Conservation (phyloP, 139 green algal species). For the Chlamydomonas sp. region DNA sequence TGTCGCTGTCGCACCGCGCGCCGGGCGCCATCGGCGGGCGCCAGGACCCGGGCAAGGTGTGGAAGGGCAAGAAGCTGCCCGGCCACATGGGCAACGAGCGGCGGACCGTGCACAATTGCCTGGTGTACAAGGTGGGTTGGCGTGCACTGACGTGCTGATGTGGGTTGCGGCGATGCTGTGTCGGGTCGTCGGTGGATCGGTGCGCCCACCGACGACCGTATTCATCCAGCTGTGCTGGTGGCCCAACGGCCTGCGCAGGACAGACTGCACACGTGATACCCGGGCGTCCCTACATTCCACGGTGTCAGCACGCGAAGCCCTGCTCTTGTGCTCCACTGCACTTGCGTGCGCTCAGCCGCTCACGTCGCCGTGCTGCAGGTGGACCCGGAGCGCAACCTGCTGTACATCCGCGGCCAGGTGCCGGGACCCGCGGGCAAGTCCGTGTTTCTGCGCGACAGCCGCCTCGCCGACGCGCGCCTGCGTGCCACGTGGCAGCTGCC, state of each 20-base stretch:
- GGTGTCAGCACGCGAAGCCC: neutral
- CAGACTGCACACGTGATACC: neutral
- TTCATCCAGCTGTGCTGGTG: too few species aligned
- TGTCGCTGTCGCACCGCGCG: constrained; percentile 80
- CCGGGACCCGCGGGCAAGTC: constrained; percentile 87
- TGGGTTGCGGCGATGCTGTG: too few species aligned
- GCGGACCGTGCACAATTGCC: constrained; percentile 81
- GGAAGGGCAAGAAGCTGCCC: constrained; percentile 98
- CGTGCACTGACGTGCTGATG: too few species aligned
- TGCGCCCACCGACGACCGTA: too few species aligned
- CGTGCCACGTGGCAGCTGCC: constrained; percentile 48
- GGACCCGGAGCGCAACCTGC: constrained; percentile 90
- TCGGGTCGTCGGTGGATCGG: too few species aligned
- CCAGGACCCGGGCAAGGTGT: constrained; percentile 91
- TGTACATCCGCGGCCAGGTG: constrained; percentile 96
- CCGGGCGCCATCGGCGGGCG: constrained; percentile 57
- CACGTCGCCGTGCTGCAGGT: constrained; percentile 70
- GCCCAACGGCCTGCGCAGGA: too few species aligned
- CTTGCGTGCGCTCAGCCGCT: neutral
- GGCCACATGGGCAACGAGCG: constrained; percentile 90
- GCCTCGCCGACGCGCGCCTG: constrained; percentile 8
- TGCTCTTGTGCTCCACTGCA: neutral
- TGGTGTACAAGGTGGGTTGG: constrained; percentile 77
- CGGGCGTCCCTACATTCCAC: neutral
- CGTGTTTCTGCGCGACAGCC: constrained; percentile 83